Percentiles rank a stretch among this genome's conserved stretches.
phyloP scores from a whole-genome alignment of 2,329 filamentous ascomycete genomes.

The Myriosclerotinia scirpicola region DNA sequence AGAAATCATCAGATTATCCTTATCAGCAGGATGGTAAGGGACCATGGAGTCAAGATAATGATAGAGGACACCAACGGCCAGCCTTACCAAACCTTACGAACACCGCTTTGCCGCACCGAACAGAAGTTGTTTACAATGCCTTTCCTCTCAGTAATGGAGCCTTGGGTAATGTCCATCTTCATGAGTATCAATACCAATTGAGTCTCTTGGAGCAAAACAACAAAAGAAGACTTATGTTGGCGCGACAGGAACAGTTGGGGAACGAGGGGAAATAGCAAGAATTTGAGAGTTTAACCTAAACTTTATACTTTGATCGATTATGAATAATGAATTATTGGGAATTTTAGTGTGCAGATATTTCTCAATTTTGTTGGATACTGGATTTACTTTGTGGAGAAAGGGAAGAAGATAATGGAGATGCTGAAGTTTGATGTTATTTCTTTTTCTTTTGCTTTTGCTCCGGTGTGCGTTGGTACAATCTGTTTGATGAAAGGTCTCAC shows the following conservation, averaged over 20 bases:
- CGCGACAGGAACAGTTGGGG: neutral
- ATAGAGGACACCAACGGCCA: too few relatives aligned
- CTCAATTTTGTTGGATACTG: neutral
- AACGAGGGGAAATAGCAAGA: neutral
- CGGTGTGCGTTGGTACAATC: neutral
- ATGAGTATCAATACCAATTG: neutral
- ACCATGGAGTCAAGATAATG: too few relatives aligned
- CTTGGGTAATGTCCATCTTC: neutral
- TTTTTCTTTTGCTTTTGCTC: neutral
- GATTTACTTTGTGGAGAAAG: fast-evolving
- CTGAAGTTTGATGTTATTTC: neutral
- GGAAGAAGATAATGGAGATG: neutral
- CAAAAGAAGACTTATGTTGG: too few relatives aligned
- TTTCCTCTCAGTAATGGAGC: too few relatives aligned
- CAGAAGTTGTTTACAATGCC: too few relatives aligned
- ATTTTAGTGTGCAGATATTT: neutral
- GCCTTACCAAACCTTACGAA: too few relatives aligned
- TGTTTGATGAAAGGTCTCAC: neutral
- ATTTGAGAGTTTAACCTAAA: fast-evolving
- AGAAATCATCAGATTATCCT: too few relatives aligned
- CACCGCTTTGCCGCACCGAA: too few relatives aligned
- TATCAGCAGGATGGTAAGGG: too few relatives aligned
- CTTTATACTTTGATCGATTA: neutral
- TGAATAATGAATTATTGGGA: too few relatives aligned
- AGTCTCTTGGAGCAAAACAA: neutral